Evolutionary conservation across 306 rosid species (phyloP), one percentile per base, ranked within the genome.

Genomic region (Inga leiocalycina): DNA sequence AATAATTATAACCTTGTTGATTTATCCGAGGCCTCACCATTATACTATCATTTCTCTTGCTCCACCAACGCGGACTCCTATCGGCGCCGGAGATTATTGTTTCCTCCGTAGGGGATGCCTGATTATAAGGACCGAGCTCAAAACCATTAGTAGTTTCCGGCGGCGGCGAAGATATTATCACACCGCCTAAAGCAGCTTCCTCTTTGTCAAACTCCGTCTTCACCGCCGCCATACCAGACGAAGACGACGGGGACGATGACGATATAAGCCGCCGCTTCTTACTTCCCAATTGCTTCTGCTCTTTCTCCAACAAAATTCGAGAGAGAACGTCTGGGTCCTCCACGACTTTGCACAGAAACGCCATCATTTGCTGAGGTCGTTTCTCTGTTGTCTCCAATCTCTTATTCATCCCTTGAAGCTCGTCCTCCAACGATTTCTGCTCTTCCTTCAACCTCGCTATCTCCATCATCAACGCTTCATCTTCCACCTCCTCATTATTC

Each of bases 311-410:
- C 68, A 94, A 81, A 48, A 94, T 76, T 0, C 93, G 79, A 0
- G 95, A 89, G 4, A 96, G 84, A 34, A 96, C 81, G 14, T 89
- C 92, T 2, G 99, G 99, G 46, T 96, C 90, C 7, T 94, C 97
- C 1, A 86, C 97, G 7, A 96, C 88, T 76, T 87, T 92, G 79
- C 64, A 75, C 3, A 96, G 88, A 54, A 96, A 92, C 11, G 95
- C 85, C 97, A 94, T 94, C 99, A 96, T 91, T 79, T 94, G 99
- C 37, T 90, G 94, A 0, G 99, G 99, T 22, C 98, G 80, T 78
- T 87, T 85, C 65, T 96, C 99, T 0, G 97, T 90, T 10, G 90
- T 87, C 41, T 94, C 98, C 34, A 96, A 74, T 6, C 99, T 84
- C 70, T 83, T 88, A 78, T 84, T 92, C 98, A 96, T 96, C 2